Evolutionary conservation across 1,139 yeast genomes (phyloP), one percentile per base, ranked within the genome.

Genomic region (Yarrowia galli): DNA sequence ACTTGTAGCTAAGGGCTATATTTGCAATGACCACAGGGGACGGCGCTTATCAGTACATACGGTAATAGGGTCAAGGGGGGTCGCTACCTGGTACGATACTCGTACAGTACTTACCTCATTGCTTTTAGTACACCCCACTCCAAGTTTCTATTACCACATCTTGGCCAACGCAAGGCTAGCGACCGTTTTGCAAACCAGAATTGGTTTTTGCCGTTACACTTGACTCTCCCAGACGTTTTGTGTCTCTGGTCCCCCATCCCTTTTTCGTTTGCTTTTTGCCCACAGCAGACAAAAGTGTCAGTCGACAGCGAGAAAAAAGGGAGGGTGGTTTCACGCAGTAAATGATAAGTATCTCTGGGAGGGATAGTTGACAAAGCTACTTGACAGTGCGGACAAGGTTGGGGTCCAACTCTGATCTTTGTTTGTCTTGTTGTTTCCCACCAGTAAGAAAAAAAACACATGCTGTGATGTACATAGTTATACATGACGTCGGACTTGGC

Each of bases 401-500:
- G 13, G 16, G 20, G 16, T 5, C 25, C 28, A 6, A 16, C 32
- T 28, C 32, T 28, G 32, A 28, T 28, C 32, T 3, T n/a, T n/a
- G n/a, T n/a, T n/a, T n/a, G n/a, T n/a, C 8, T 1, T 28, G 10
- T 28, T 28, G 16, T 15, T 22, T 8, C 28, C 9, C 42, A 38
- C 4, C 25, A 15, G 32, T 18, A 45, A 23, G 25, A 22, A 18
- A 45, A 22, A 28, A 45, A 45, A 45, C 49, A 45, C 49, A 45
- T 45, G 49, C 49, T 45, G 49, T 32, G 18, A 23, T 45, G 6
- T n/a, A 7, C 43, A 8, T 7, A 6, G 32, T 6, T 32, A 4
- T 22, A 45, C 49, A 45, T 32, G 49, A 45, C 18, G 49, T 45
- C 49, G 49, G 49, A 45, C 49, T 22, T 45, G 28, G 49, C 49